These are phyloP conservation scores for Talaromyces piceae DNA, from an alignment of 2,329 filamentous ascomycete genomes.

Conservation along the genomic window DNA sequence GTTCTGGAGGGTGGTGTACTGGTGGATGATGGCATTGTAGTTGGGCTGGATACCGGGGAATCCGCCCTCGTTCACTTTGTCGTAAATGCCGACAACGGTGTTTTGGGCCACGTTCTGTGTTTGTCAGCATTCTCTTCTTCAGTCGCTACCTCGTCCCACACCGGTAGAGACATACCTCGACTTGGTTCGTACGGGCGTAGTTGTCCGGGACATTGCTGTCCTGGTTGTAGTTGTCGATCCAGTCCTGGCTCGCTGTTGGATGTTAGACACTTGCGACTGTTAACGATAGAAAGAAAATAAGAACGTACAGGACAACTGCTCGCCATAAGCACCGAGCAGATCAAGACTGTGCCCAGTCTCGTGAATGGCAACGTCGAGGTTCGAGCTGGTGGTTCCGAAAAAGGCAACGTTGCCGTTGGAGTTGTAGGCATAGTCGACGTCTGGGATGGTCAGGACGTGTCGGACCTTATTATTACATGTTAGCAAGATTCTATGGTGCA, in stretches of 20 bases:
- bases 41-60: conserved; percentile 3
- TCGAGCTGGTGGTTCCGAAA: conserved; percentile 5
- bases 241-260: conserved; percentile 2
- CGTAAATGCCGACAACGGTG: conserved; percentile 8
- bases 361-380: conserved; percentile 7
- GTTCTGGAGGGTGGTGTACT: conserved; percentile 6
- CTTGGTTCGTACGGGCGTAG: conserved; percentile 5
- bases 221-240: conserved; percentile 9
- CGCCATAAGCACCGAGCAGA: conserved; percentile 8
- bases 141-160: too few relatives aligned
- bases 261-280: neutral
- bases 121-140: neutral
- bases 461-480: conserved; percentile 6
- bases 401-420: conserved; percentile 9
- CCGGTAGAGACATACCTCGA: neutral
- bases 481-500: neutral
- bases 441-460: conserved; percentile 7
- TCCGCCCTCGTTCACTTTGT: conserved; percentile 8
- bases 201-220: conserved; percentile 7
- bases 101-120: conserved; percentile 9
- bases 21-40: conserved; percentile 7
- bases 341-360: conserved; percentile 10
- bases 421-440: conserved; percentile 4
- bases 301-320: conserved; percentile 2
- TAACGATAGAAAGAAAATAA: neutral